A percentile compares a stretch with the other conserved stretches of the same genome.
These are phyloP conservation scores for Madurella mycetomatis DNA, from an alignment of 2,329 filamentous ascomycete species.

Conservation along the genomic window DNA sequence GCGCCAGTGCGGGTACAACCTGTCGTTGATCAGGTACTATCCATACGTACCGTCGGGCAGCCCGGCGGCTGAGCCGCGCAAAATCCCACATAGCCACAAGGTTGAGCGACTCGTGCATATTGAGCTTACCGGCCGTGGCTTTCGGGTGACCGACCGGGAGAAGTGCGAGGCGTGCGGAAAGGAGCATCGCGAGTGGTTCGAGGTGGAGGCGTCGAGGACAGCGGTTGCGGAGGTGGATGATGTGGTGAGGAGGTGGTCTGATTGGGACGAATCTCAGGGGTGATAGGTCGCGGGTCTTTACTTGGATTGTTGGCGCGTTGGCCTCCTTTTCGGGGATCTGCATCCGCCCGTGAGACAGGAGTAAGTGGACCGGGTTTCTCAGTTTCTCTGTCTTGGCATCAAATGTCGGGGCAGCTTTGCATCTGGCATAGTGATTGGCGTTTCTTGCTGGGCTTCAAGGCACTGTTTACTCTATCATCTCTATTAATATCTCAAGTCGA, in stretches of 20 bases:
- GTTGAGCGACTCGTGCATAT: conserved; percentile 89
- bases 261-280: conserved; percentile 62
- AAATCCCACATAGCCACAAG: conserved; percentile 79
- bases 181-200: conserved; percentile 93
- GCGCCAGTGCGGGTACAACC: conserved; percentile 83
- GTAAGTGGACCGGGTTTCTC: too few relatives aligned
- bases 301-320: too few relatives aligned
- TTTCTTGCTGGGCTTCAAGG: not conserved
- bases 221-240: conserved; percentile 64
- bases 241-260: conserved; percentile 72
- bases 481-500: too few relatives aligned
- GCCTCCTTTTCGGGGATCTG: not conserved
- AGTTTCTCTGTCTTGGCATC: too few relatives aligned
- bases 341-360: not conserved
- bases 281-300: not conserved
- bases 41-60: conserved; percentile 61
- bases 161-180: conserved; percentile 75
- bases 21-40: conserved; percentile 87
- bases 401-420: too few relatives aligned
- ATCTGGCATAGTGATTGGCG: not conserved
- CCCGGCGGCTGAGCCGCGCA: conserved; percentile 47
- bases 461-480: too few relatives aligned
- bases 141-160: conserved; percentile 47
- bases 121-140: conserved; percentile 65
- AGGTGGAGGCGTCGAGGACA: conserved; percentile 69